phyloP scores from a whole-genome alignment of 371 early-diverging fungal species.

The Mucor sp. region DNA sequence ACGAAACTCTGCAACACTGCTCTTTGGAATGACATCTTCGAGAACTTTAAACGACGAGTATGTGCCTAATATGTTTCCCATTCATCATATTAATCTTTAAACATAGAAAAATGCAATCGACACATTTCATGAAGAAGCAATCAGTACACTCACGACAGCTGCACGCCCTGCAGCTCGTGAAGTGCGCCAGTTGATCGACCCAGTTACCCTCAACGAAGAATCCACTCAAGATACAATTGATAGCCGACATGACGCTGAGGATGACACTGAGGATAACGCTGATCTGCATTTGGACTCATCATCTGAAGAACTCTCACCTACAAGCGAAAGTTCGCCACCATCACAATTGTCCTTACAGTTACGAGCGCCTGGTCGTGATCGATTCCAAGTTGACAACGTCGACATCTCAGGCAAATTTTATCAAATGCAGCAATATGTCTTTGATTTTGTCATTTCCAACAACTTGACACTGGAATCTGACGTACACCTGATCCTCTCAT shows the following conservation, averaged over 20 bases:
- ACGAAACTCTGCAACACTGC: constrained; percentile 16
- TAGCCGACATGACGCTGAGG: constrained; percentile 6
- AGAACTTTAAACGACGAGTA: constrained; percentile 9
- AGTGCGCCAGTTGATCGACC: constrained; percentile 14
- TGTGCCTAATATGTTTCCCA: constrained; percentile 9
- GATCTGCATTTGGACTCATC: not conserved
- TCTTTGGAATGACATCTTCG: constrained; percentile 14
- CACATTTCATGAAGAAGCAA: constrained; percentile 19
- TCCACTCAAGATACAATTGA: constrained; percentile 16
- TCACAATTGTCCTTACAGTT: constrained; percentile 14
- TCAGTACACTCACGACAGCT: constrained; percentile 14
- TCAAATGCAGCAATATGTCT: constrained; percentile 24
- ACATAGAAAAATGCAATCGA: constrained; percentile 13
- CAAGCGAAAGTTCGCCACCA: constrained; percentile 14
- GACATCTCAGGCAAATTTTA: constrained; percentile 27
- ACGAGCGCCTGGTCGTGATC: constrained; percentile 10
- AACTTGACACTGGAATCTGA: constrained; percentile 19
- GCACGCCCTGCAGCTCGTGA: constrained; percentile 13
- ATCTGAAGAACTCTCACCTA: constrained; percentile 10
- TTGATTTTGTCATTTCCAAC: constrained; percentile 10
- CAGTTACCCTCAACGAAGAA: constrained; percentile 15
- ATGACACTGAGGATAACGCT: constrained; percentile 11
- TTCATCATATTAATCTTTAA: constrained; percentile 13
- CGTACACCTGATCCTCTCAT: constrained; percentile 18
- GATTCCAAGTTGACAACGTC: constrained; percentile 15